Evolutionary conservation across 1,284 basidiomycete species (phyloP), one percentile per base, ranked within the genome.

Genomic region (Leccinum subspadiceum): DNA sequence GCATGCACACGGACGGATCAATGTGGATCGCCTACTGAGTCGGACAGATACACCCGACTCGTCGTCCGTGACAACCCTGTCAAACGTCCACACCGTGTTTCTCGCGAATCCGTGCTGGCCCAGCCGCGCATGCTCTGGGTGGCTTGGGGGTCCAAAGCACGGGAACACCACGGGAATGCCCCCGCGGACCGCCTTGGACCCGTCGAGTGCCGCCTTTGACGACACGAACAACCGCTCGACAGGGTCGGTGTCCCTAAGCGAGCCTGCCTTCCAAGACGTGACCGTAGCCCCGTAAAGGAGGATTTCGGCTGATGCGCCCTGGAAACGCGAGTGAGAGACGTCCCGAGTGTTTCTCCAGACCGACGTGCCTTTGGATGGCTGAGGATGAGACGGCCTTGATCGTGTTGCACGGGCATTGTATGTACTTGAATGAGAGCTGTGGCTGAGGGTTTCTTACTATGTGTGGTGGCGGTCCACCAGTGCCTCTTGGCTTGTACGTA

Each of bases 101-200:
- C 94, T 81, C 15, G 90, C 93, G 70, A 94, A 96, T 0, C 94
- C 94, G 72, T 96, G 94, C 70, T 94, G 92, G 6, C 78, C 60
- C 6, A 96, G 80, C 46, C 84, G 84, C n/a, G 75, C 71, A 71
- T 96, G 92, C 48, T 91, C 87, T 1, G 82, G 81, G 66, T 87
- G 87, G 5, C 77, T 79, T 1, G 93, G 92, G 1, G 89, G 78
- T 2, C 93, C 93, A 69, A 95, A 95, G 75, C 89, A 90, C 31
- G 93, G 93, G 74, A 93, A 94, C 35, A 92, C 87, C 50, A 93
- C 76, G 4, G 91, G 92, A 24, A 94, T 92, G 2, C 92, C 92
- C n/a, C 92, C 92, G 58, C 92, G 82, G 22, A 94, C 82, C 41
- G 87, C 78, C 70, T 86, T 86, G 57, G 84, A 83, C 1, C 90